These are phyloP conservation scores for Bombardia bombarda DNA, from an alignment of 495 filamentous ascomycete species.

Conservation along the genomic window DNA sequence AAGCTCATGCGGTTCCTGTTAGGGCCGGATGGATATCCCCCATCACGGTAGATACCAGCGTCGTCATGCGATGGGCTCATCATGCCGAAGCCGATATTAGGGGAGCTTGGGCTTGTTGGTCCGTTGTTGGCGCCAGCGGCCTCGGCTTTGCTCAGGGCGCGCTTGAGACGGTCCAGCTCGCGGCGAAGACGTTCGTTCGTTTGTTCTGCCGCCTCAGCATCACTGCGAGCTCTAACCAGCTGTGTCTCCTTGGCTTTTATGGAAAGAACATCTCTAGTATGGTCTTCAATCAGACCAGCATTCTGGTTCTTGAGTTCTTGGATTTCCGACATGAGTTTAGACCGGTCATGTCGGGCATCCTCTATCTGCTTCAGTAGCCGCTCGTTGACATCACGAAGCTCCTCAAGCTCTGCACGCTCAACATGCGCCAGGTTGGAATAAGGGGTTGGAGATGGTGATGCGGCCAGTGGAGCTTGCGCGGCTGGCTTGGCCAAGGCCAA, in stretches of 20 bases:
- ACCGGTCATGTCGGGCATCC: constrained; percentile 67
- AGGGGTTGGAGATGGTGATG: constrained; percentile 40
- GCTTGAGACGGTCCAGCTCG: constrained; percentile 89
- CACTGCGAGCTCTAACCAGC: constrained; percentile 79
- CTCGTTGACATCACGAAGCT: constrained; percentile 76
- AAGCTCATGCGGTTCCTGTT: constrained; percentile 54
- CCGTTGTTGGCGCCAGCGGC: constrained; percentile 32
- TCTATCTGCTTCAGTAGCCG: constrained; percentile 61
- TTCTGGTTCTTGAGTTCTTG: constrained; percentile 91
- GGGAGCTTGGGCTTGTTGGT: constrained; percentile 33
- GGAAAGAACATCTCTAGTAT: constrained; percentile 87
- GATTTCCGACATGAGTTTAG: constrained; percentile 66
- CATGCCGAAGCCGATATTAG: constrained; percentile 20
- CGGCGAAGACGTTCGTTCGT: constrained; percentile 72
- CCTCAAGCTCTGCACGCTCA: constrained; percentile 84
- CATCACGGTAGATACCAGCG: constrained; percentile 49
- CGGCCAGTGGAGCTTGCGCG: constrained; percentile 26
- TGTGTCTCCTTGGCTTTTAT: constrained; percentile 99
- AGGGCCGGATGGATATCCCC: constrained; percentile 26
- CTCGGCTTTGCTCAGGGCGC: constrained; percentile 52
- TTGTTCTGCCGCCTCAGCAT: constrained; percentile 81
- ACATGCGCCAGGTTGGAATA: constrained; percentile 59
- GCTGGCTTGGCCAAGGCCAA: constrained; percentile 79
- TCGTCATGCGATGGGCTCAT: constrained; percentile 40
- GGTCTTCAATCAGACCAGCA: constrained; percentile 93